These are phyloP conservation scores for Solanum pennellii DNA, from an alignment of 257 asterid genomes.

Conservation along the genomic window DNA sequence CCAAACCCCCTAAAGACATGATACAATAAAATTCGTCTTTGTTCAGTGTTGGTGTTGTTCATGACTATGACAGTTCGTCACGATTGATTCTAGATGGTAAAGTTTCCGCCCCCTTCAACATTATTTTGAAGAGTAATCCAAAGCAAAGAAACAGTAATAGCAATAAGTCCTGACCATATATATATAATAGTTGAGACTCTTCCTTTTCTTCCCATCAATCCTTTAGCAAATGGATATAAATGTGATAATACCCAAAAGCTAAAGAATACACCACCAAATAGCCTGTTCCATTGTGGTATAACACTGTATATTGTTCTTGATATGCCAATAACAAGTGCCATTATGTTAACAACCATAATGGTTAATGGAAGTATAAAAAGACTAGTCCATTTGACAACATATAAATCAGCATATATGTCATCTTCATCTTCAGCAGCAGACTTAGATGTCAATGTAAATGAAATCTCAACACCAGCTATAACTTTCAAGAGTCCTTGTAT, in stretches of 20 bases:
- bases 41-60: neutral
- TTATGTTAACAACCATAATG: slow-evolving; percentile 43
- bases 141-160: slow-evolving; percentile 66
- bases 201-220: slow-evolving; percentile 93
- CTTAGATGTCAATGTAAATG: slow-evolving; percentile 72
- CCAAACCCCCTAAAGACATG: neutral
- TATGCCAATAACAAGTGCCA: slow-evolving; percentile 57
- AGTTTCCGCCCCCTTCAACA: neutral
- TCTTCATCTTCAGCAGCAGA: slow-evolving; percentile 65
- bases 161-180: slow-evolving; percentile 79
- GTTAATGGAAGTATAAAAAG: slow-evolving; percentile 65
- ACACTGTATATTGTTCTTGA: slow-evolving; percentile 68
- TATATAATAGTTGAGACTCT: slow-evolving; percentile 68
- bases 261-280: slow-evolving; percentile 79
- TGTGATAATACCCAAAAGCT: slow-evolving; percentile 91
- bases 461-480: slow-evolving; percentile 79
- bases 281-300: slow-evolving; percentile 84
- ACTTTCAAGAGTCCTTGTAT: slow-evolving; percentile 82
- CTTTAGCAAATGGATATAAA: slow-evolving; percentile 77
- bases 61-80: neutral
- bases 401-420: slow-evolving; percentile 66
- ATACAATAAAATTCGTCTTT: neutral
- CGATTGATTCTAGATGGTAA: neutral
- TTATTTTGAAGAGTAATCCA: slow-evolving; percentile 45
- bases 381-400: slow-evolving; percentile 74